Percentiles rank a stretch among this genome's conserved stretches.
phyloP scores from a whole-genome alignment of 1,284 basidiomycete species.

The Trametes sp. region DNA sequence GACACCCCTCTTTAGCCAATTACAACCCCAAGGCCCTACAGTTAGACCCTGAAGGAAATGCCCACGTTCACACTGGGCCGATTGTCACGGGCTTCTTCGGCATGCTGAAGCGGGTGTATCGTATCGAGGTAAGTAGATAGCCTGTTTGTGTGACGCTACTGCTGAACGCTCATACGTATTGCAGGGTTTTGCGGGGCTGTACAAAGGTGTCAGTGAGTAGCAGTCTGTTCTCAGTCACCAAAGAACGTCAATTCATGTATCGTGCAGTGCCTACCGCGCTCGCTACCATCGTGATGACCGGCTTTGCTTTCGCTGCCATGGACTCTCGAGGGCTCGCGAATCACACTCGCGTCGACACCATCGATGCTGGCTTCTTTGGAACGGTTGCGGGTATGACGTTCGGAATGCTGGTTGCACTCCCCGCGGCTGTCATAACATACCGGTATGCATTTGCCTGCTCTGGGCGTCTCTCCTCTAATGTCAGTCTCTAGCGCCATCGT shows the following conservation, averaged over 20 bases:
- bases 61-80: constrained; percentile 78
- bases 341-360: constrained; percentile 72
- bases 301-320: constrained; percentile 64
- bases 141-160: too few relatives aligned
- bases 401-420: constrained; percentile 81
- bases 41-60: constrained; percentile 79
- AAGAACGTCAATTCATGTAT: background rate
- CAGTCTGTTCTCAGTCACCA: constrained; percentile 46
- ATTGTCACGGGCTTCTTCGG: constrained; percentile 67
- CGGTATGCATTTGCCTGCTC: constrained; percentile 52
- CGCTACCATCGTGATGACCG: constrained; percentile 65
- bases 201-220: constrained; percentile 80
- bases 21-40: constrained; percentile 87
- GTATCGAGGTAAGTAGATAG: constrained; percentile 66
- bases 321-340: constrained; percentile 62
- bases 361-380: constrained; percentile 71
- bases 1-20: constrained; percentile 55
- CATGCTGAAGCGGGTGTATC: constrained; percentile 79
- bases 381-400: constrained; percentile 68
- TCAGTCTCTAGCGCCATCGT: constrained; percentile 72
- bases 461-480: constrained; percentile 6
- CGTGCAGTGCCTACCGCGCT: constrained; percentile 73
- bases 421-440: constrained; percentile 81
- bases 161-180: constrained; percentile 14
- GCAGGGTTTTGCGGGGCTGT: constrained; percentile 80